phyloP scores from a whole-genome alignment of 805 yeast species.

The Saccharomycopsis sp. region DNA sequence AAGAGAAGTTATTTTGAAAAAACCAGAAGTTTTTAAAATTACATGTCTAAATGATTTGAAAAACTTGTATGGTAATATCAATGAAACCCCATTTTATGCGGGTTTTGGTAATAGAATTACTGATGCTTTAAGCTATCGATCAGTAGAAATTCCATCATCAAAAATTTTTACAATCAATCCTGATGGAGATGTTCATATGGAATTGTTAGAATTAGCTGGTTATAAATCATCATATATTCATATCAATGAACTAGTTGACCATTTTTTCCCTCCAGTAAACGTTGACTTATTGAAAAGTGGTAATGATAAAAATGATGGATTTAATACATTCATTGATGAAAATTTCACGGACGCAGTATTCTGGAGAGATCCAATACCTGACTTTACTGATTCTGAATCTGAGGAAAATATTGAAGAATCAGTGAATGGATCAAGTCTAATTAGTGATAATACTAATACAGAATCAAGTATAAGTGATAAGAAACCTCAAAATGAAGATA shows the following conservation, averaged over 20 bases:
- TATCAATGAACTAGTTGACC: constrained; percentile 91
- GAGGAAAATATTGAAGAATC: constrained; percentile 13
- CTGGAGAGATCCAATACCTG: constrained; percentile 81
- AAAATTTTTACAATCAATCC: constrained; percentile 93
- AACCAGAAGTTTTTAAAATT: constrained; percentile 98
- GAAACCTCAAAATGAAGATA: not conserved
- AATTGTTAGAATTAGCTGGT: constrained; percentile 87
- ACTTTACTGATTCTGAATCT: constrained; percentile 42
- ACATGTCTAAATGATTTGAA: constrained; percentile 86
- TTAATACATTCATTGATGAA: constrained; percentile 33
- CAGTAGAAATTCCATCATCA: constrained; percentile 89
- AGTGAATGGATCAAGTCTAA: not conserved
- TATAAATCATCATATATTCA: constrained; percentile 78
- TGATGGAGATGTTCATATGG: constrained; percentile 96
- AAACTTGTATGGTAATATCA: constrained; percentile 40
- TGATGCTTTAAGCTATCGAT: constrained; percentile 89
- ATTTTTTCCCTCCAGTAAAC: constrained; percentile 84
- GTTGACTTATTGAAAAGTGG: constrained; percentile 6
- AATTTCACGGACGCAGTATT: constrained; percentile 78
- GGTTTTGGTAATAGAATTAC: constrained; percentile 97
- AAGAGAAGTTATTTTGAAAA: constrained; percentile 85
- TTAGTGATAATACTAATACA: not conserved
- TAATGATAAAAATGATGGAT: constrained; percentile 25
- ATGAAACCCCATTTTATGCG: constrained; percentile 80
- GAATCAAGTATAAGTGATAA: not conserved